Evolutionary conservation across 192 early-diverging fungal species (phyloP), one percentile per base, ranked within the genome.

Genomic region (Chytriomyces confervae): DNA sequence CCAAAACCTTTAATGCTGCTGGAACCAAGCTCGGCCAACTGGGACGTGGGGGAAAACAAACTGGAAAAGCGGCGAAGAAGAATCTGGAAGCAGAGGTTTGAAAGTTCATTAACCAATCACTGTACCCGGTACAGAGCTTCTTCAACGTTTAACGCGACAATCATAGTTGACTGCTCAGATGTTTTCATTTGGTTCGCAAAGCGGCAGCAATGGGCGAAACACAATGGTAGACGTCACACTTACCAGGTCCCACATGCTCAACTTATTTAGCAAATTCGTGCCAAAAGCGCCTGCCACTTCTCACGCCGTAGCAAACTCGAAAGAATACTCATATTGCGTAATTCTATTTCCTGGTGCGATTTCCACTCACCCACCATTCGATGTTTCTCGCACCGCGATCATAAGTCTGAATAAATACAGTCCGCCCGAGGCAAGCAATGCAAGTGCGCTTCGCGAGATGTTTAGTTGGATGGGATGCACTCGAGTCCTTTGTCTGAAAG

Each of bases 381-480:
- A 68, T n/a, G 11, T 11, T 9, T 13, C 36, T 13, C 36, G 23
- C 18, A 10, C 43, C 16, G 66, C 66, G 1, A 68, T n/a, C 44
- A 43, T 68, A 20, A n/a, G 11, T 7, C 18, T 68, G 11, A 46
- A 7, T 29, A 68, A 47, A 46, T 68, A 45, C 47, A 18, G 24
- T 46, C 36, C 66, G 11, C 44, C 66, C 4, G 66, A 68, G 47
- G 5, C 44, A n/a, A 68, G 43, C 44, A 68, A 68, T 11, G 66
- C 66, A 68, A 11, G 5, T 48, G 11, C 66, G 8, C 9, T 68
- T 11, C 66, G 66, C 11, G 44, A 68, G 47, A 46, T 68, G 5
- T 68, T 68, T 68, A 46, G 44, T n/a, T 68, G 66, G 66, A 68
- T 68, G 66, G 66, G 66, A 47, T 68, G 66, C 53, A 57, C 53